A percentile compares a stretch with the other conserved stretches of the same genome.
phyloP scores from a whole-genome alignment of 192 early-diverging fungal genomes.

The Dispira simplex region DNA sequence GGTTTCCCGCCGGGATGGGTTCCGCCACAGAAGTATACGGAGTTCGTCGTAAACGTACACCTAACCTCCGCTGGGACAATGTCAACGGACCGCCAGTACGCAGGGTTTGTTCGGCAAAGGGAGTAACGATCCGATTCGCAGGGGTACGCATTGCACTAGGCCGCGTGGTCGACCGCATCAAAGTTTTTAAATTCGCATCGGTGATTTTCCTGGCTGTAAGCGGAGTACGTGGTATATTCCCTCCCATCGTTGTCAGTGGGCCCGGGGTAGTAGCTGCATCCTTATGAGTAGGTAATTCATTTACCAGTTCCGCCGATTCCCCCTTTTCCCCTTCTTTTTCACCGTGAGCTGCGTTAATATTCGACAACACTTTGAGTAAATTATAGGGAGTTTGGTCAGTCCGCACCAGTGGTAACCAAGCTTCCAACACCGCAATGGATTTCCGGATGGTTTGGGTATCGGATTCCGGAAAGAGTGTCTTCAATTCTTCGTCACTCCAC shows the following conservation, averaged over 20 bases:
- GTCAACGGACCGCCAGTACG: neutral
- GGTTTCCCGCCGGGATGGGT: neutral
- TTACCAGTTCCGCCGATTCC: neutral
- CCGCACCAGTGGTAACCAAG: neutral
- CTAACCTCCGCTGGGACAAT: neutral
- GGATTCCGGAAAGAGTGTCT: neutral
- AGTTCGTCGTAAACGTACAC: neutral
- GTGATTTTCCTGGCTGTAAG: neutral
- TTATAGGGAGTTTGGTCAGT: neutral
- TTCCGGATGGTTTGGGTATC: neutral
- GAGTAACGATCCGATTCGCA: no score
- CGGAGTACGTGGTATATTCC: neutral
- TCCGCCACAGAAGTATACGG: neutral
- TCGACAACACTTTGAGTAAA: conserved; percentile 1
- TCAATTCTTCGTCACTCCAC: neutral
- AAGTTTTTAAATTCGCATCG: conserved; percentile 3
- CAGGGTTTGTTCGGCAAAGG: neutral
- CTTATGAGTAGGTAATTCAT: neutral
- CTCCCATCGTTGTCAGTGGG: neutral
- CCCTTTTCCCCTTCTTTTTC: neutral
- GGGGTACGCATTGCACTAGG: neutral
- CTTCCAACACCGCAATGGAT: neutral
- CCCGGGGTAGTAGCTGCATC: neutral
- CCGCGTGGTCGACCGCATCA: neutral
- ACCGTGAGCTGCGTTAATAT: neutral